These are phyloP conservation scores for Excoecaria agallocha DNA, from an alignment of 345 rosid genomes.

Conservation along the genomic window DNA sequence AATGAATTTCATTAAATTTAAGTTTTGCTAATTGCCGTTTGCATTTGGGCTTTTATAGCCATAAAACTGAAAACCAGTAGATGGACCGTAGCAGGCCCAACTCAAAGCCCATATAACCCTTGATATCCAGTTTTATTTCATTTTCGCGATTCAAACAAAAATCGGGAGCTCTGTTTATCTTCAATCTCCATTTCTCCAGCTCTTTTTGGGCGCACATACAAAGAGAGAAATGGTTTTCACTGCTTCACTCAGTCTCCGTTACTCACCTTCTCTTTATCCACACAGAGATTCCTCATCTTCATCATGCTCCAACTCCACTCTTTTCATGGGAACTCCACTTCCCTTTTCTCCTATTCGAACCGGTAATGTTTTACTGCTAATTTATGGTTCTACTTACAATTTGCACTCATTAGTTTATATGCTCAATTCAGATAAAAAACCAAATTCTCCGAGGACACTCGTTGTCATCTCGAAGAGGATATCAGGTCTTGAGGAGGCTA, in stretches of 20 bases:
- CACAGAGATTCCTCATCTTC: constrained; percentile 22
- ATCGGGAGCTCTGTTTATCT: neutral
- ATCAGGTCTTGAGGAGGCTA: constrained; percentile 65
- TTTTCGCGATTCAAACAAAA: neutral
- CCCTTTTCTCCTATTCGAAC: constrained; percentile 35
- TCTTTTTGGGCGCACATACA: neutral
- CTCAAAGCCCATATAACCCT: neutral
- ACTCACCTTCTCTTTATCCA: constrained; percentile 19
- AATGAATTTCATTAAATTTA: too few relatives aligned
- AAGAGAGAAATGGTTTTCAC: constrained; percentile 40
- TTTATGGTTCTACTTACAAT: neutral
- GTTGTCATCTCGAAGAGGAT: constrained; percentile 47
- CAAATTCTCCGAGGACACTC: constrained; percentile 21
- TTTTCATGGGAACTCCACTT: constrained; percentile 39
- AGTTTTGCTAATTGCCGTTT: too few relatives aligned
- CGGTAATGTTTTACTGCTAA: constrained; percentile 27
- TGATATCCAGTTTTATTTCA: too few relatives aligned
- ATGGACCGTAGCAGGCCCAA: neutral
- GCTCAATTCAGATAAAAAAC: constrained; percentile 33
- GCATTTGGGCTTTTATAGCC: too few relatives aligned
- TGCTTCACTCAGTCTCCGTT: constrained; percentile 40
- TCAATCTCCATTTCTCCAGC: constrained; percentile 1
- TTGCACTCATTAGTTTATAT: neutral
- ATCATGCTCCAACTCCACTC: constrained; percentile 25
- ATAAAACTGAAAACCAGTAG: too few relatives aligned